Conservation (phyloP, 2,329 filamentous ascomycete genomes). For the Hymenoscyphus scutula region DNA sequence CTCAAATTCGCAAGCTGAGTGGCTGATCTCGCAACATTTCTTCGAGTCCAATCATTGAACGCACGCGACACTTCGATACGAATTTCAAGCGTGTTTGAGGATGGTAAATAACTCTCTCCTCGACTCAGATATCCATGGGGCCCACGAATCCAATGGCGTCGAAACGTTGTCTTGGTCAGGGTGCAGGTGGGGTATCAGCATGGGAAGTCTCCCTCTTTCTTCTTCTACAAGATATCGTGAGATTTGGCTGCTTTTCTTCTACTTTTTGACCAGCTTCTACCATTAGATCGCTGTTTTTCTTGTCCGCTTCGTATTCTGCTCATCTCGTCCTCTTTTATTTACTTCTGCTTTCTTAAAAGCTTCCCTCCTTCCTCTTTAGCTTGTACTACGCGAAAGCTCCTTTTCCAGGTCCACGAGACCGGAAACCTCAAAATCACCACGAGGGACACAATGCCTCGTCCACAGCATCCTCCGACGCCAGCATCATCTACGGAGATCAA, state of each 20-base stretch:
- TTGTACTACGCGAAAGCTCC: slow-evolving; percentile 15
- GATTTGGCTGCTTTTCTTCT: not conserved
- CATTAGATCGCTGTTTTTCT: not conserved
- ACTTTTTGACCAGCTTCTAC: not conserved
- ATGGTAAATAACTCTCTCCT: slow-evolving; percentile 5
- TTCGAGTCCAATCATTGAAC: not conserved
- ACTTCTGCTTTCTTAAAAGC: slow-evolving; percentile 6
- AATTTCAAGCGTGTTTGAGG: slow-evolving; percentile 9
- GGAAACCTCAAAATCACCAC: not conserved
- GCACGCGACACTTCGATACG: slow-evolving; percentile 18
- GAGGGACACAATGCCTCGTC: slow-evolving; percentile 57
- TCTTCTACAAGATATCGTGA: not conserved
- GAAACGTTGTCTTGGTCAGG: not conserved
- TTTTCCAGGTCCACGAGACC: slow-evolving; percentile 21
- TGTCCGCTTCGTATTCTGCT: slow-evolving; percentile 10
- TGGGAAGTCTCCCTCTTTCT: not conserved
- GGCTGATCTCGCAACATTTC: not conserved
- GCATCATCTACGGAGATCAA: slow-evolving; percentile 77
- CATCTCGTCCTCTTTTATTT: slow-evolving; percentile 11
- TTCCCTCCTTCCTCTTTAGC: slow-evolving; percentile 1
- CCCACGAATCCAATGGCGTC: slow-evolving; percentile 3
- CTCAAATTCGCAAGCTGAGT: slow-evolving; percentile 3
- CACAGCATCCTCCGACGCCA: slow-evolving; percentile 69
- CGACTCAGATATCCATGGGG: not conserved
- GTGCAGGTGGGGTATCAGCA: not conserved